Evolutionary conservation across 2,329 filamentous ascomycete species (phyloP).

Genomic region (Phyllosticta paracitricarpa): DNA sequence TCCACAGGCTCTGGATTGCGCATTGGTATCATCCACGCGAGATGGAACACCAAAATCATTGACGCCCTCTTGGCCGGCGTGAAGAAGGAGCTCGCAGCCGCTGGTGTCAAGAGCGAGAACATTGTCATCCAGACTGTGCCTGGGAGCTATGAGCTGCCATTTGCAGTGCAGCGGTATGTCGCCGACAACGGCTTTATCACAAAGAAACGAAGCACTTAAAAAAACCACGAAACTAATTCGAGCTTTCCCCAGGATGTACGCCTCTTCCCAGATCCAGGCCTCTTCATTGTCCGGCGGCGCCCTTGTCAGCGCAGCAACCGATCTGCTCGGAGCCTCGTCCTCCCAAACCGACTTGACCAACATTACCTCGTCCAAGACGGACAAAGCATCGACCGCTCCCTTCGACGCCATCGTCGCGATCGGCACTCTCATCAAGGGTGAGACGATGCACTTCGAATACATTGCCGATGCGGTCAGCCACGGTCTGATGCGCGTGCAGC

Average conservation of each 20-base stretch:
- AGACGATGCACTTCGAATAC: conserved; percentile 99
- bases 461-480: conserved; percentile 86
- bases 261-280: conserved; percentile 77
- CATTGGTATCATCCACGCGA: conserved; percentile 89
- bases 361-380: conserved; percentile 21
- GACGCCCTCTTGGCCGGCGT: conserved; percentile 72
- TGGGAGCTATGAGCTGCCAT: conserved; percentile 88
- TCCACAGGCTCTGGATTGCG: conserved; percentile 68
- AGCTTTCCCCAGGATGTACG: conserved; percentile 53
- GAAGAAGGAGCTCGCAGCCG: conserved; percentile 63
- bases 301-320: conserved; percentile 57
- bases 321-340: conserved; percentile 56
- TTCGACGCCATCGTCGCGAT: conserved; percentile 95
- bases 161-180: conserved; percentile 71
- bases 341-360: conserved; percentile 48
- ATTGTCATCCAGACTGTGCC: conserved; percentile 85
- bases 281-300: conserved; percentile 46
- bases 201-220: neutral
- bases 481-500: conserved; percentile 86
- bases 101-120: conserved; percentile 78
- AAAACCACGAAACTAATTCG: neutral
- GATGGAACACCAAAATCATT: conserved; percentile 90
- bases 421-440: conserved; percentile 93
- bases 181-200: neutral
- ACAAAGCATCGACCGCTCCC: conserved; percentile 40